These are phyloP conservation scores for Graphium sp. DNA, from an alignment of 2,329 filamentous ascomycete genomes.

Conservation along the genomic window DNA sequence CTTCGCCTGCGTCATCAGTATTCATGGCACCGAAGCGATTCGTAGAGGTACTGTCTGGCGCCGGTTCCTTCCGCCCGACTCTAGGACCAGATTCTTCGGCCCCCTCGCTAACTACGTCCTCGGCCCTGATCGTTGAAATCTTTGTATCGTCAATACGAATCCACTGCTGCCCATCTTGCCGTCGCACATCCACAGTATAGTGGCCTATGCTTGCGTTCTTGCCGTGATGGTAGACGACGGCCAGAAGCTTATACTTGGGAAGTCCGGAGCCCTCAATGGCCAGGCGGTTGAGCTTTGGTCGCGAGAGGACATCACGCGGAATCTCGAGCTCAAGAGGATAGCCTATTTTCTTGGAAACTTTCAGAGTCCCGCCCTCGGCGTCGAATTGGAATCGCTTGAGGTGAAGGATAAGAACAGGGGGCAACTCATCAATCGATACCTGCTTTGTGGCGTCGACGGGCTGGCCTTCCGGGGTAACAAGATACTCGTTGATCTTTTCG, in stretches of 20 bases:
- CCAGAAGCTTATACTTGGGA: slow-evolving; percentile 73
- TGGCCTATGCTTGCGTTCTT: slow-evolving; percentile 93
- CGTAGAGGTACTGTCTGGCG: slow-evolving; percentile 11
- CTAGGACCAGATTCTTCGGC: slow-evolving; percentile 58
- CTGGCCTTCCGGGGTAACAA: slow-evolving; percentile 61
- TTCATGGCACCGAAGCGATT: slow-evolving; percentile 63
- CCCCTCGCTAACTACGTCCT: slow-evolving; percentile 78
- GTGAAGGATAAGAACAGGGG: slow-evolving; percentile 83
- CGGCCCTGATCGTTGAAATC: slow-evolving; percentile 67
- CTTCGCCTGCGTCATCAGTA: slow-evolving; percentile 50
- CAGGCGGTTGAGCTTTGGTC: slow-evolving; percentile 51
- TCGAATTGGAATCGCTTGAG: slow-evolving; percentile 97
- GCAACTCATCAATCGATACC: slow-evolving; percentile 81
- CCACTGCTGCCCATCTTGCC: slow-evolving; percentile 92
- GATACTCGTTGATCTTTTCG: slow-evolving; percentile 74
- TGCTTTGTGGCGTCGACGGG: slow-evolving; percentile 78
- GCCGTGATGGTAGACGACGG: slow-evolving; percentile 92
- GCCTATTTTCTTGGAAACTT: slow-evolving; percentile 96
- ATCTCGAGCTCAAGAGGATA: slow-evolving; percentile 93
- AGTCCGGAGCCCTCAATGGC: slow-evolving; percentile 47
- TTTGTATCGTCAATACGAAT: slow-evolving; percentile 88
- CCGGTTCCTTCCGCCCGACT: slow-evolving; percentile 47
- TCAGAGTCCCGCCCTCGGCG: slow-evolving; percentile 71
- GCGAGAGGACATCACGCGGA: slow-evolving; percentile 74
- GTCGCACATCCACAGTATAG: slow-evolving; percentile 92